Evolutionary conservation across 116 monocot species (phyloP).

Genomic region (Phalaenopsis hybrid): DNA sequence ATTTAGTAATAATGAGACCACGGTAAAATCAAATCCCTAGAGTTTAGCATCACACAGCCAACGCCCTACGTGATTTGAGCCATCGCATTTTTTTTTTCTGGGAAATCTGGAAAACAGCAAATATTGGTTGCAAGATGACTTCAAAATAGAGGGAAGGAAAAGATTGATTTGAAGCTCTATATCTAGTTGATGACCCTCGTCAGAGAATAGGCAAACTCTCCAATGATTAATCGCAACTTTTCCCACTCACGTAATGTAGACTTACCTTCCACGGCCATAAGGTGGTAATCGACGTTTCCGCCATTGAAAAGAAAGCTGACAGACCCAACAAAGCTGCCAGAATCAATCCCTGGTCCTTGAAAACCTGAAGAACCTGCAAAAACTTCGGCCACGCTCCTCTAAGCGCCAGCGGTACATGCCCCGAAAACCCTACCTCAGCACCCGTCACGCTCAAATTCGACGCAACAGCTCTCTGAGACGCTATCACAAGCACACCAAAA

Average conservation of each 20-base stretch:
- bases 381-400: conserved; percentile 42
- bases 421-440: conserved; percentile 6
- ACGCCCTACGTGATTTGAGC: no score
- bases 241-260: neutral
- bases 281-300: conserved; percentile 77
- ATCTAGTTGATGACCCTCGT: neutral
- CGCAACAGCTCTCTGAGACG: conserved; percentile 30
- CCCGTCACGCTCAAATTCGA: conserved; percentile 9
- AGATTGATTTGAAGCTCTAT: neutral
- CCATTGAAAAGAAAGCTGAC: conserved; percentile 96
- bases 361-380: conserved; percentile 44
- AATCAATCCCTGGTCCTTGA: conserved; percentile 71
- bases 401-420: conserved; percentile 5
- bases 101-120: neutral
- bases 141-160: no score
- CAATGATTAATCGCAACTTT: neutral
- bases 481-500: conserved; percentile 26
- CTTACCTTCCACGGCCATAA: conserved; percentile 97
- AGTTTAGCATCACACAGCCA: neutral
- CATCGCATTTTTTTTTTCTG: neutral
- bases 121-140: neutral
- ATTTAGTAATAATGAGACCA: neutral
- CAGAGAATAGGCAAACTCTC: neutral
- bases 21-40: neutral
- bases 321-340: conserved; percentile 59